Percentiles rank a stretch among this genome's conserved stretches.
Evolutionary conservation across 805 yeast genomes (phyloP).

Genomic region (Candida oleophila): DNA sequence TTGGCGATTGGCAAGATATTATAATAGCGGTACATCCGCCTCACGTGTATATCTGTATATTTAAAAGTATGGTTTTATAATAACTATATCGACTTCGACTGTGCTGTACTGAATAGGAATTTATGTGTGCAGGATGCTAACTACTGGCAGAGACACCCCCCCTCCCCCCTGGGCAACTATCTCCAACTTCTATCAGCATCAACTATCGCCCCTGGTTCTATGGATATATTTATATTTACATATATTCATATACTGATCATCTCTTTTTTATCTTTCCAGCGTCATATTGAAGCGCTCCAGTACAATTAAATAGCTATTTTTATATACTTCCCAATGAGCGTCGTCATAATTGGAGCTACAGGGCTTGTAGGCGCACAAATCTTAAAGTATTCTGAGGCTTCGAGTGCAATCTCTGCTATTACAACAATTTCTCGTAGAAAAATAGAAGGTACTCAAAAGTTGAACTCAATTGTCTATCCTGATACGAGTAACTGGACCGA

Average conservation of each 20-base stretch:
- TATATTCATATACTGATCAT: too few species aligned
- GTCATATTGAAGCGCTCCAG: too few species aligned
- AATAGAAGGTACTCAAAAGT: conserved; percentile 24
- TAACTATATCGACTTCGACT: too few species aligned
- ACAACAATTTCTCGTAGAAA: conserved; percentile 54
- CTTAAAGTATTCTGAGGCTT: conserved; percentile 42
- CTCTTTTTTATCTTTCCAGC: too few species aligned
- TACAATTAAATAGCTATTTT: background rate
- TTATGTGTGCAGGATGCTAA: too few species aligned
- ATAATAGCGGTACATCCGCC: background rate
- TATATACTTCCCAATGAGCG: conserved; percentile 12
- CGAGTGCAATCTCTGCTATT: conserved; percentile 37
- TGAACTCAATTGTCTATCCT: conserved; percentile 39
- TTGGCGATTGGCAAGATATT: background rate
- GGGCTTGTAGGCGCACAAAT: conserved; percentile 72
- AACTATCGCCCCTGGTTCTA: too few species aligned
- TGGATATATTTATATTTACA: too few species aligned
- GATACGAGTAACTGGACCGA: conserved; percentile 54
- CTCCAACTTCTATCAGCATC: too few species aligned
- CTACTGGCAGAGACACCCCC: too few species aligned
- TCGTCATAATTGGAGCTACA: conserved; percentile 62
- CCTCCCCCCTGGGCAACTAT: too few species aligned
- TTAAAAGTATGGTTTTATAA: background rate
- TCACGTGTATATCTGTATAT: too few species aligned
- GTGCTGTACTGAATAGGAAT: too few species aligned